These are phyloP conservation scores for Fonsecaea pugnacius DNA, from an alignment of 2,329 filamentous ascomycete species.

Conservation along the genomic window DNA sequence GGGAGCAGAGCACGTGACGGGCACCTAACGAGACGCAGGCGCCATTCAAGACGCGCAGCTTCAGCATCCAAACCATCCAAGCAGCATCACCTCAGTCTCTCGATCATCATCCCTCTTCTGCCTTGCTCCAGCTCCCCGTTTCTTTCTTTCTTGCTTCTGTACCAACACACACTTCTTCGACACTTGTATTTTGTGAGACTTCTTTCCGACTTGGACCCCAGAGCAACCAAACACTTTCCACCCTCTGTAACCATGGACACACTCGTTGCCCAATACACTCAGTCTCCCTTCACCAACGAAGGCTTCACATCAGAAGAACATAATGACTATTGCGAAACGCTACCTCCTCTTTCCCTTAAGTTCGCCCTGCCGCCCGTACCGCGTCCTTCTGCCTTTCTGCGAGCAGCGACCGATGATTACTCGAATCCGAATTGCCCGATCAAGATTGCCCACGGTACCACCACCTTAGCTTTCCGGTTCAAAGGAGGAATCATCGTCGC, in stretches of 20 bases:
- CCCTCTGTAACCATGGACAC: slow-evolving; percentile 73
- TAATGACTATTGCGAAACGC: slow-evolving; percentile 71
- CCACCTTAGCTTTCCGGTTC: slow-evolving; percentile 96
- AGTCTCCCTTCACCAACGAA: slow-evolving; percentile 74
- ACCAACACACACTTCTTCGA: slow-evolving; percentile 17
- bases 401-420: slow-evolving; percentile 95
- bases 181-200: slow-evolving; percentile 6
- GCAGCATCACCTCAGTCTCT: slow-evolving; percentile 2
- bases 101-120: slow-evolving; percentile 17
- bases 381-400: slow-evolving; percentile 90
- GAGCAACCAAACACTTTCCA: neutral
- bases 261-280: slow-evolving; percentile 89
- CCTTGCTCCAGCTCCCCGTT: slow-evolving; percentile 14
- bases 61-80: slow-evolving; percentile 3
- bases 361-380: slow-evolving; percentile 89
- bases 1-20: neutral
- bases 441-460: slow-evolving; percentile 99
- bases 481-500: slow-evolving; percentile 98
- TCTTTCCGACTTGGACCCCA: neutral
- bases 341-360: slow-evolving; percentile 81
- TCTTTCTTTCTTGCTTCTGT: slow-evolving; percentile 19
- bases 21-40: slow-evolving; percentile 2
- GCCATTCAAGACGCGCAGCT: slow-evolving; percentile 18
- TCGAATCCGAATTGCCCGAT: slow-evolving; percentile 96
- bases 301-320: slow-evolving; percentile 73